Conservation (phyloP, 169 alveolate genomes). For the Plasmodium coatneyi region DNA sequence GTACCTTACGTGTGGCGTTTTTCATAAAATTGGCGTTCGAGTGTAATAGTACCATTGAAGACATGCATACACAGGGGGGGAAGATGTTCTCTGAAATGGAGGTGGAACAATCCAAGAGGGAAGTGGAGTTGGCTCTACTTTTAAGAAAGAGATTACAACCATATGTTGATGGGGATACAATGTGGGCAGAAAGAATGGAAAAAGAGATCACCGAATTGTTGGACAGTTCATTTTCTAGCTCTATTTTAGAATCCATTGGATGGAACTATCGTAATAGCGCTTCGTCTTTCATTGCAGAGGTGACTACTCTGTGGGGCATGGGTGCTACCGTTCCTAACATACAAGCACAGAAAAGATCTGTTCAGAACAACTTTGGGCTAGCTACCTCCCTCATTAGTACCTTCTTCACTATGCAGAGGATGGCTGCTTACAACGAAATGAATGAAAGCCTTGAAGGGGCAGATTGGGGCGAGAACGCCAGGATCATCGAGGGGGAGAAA, state of each 20-base stretch:
- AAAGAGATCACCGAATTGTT: constrained; percentile 41
- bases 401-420: constrained; percentile 16
- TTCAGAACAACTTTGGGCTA: constrained; percentile 18
- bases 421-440: constrained; percentile 7
- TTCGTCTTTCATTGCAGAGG: constrained; percentile 79
- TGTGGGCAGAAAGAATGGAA: constrained; percentile 56
- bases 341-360: constrained; percentile 80
- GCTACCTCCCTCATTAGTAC: constrained; percentile 40
- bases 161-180: constrained; percentile 52
- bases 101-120: constrained; percentile 79
- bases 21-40: constrained; percentile 33
- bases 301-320: constrained; percentile 82
- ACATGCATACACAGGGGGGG: neutral
- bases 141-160: constrained; percentile 73
- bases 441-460: neutral
- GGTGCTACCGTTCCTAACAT: constrained; percentile 81
- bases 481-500: neutral
- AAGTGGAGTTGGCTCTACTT: constrained; percentile 77
- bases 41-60: constrained; percentile 24
- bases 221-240: constrained; percentile 77
- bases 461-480: neutral
- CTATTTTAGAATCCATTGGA: constrained; percentile 83
- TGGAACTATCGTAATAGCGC: constrained; percentile 84
- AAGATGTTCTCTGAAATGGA: constrained; percentile 58
- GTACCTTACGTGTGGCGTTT: constrained; percentile 78